These are phyloP conservation scores for Talaromyces liani DNA, from an alignment of 495 filamentous ascomycete species.

Conservation along the genomic window DNA sequence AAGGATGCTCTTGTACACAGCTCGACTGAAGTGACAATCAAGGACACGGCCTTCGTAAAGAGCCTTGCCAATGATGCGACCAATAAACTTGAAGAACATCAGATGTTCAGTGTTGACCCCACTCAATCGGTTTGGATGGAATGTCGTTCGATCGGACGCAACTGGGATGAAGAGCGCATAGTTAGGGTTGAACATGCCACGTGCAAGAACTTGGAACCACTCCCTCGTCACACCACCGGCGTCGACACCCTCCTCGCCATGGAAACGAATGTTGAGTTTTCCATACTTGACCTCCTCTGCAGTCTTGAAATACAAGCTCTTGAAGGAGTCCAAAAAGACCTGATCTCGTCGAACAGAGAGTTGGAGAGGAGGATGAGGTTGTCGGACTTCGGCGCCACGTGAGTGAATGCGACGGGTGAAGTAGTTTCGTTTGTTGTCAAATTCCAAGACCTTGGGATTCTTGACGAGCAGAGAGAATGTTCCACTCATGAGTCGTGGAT, in stretches of 20 bases:
- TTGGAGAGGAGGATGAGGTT: slow-evolving; percentile 71
- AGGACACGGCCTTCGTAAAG: slow-evolving; percentile 93
- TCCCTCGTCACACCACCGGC: slow-evolving; percentile 96
- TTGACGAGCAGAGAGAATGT: slow-evolving; percentile 93
- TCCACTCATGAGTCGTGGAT: slow-evolving; percentile 96
- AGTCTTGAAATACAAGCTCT: slow-evolving; percentile 87
- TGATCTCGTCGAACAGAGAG: slow-evolving; percentile 86
- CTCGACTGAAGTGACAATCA: slow-evolving; percentile 97
- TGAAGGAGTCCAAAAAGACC: slow-evolving; percentile 98
- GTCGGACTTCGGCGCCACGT: slow-evolving; percentile 56
- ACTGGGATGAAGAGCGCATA: slow-evolving; percentile 96
- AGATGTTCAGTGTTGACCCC: slow-evolving; percentile 92
- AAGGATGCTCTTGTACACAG: slow-evolving; percentile 95
- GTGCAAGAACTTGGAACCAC: slow-evolving; percentile 97
- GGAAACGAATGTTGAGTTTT: slow-evolving; percentile 95
- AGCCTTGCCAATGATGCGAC: slow-evolving; percentile 96
- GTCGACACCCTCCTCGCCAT: slow-evolving; percentile 95
- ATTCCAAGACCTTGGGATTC: slow-evolving; percentile 97
- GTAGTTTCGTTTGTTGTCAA: slow-evolving; percentile 99
- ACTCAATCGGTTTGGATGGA: slow-evolving; percentile 93
- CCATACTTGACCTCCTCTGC: slow-evolving; percentile 97
- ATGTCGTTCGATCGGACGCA: slow-evolving; percentile 95
- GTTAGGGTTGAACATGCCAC: slow-evolving; percentile 99
- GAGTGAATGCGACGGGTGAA: slow-evolving; percentile 89
- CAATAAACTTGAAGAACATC: slow-evolving; percentile 99